Evolutionary conservation across 129 eudicot genomes (phyloP).

Genomic region (Solidago caesia): DNA sequence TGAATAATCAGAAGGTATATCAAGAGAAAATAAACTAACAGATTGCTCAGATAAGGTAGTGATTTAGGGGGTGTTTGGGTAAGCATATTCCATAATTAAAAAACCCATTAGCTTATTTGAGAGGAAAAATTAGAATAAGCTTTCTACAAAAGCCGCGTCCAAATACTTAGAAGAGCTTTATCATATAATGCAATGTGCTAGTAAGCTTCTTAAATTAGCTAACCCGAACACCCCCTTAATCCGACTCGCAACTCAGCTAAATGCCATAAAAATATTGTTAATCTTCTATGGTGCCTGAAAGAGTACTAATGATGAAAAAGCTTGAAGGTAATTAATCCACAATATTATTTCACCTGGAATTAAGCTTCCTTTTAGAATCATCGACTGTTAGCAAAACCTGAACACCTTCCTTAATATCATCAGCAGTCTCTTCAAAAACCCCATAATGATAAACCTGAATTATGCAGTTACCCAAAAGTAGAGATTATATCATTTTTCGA

Average conservation of each 20-base stretch:
- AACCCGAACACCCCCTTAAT: no score
- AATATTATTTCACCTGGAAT: slow-evolving; percentile 26
- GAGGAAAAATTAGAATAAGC: no score
- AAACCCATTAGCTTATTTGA: no score
- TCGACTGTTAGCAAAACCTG: slow-evolving; percentile 58
- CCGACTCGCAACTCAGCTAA: no score
- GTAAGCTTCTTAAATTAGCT: no score
- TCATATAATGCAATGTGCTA: no score
- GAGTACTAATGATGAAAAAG: neutral
- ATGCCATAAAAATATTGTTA: no score
- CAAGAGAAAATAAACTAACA: neutral
- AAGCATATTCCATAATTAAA: no score
- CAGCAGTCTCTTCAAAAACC: slow-evolving; percentile 45
- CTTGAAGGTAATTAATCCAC: neutral
- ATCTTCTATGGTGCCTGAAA: neutral
- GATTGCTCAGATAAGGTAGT: neutral
- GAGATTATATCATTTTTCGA: neutral
- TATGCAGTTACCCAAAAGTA: neutral
- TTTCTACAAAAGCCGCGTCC: no score
- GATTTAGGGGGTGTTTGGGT: no score
- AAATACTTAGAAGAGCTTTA: no score
- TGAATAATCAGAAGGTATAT: neutral
- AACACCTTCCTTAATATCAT: slow-evolving; percentile 40
- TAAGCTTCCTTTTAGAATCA: slow-evolving; percentile 60
- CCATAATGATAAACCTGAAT: slow-evolving; percentile 84